Base-by-base conservation (phyloP, 202 grass and related monocot genomes). In the Setaria italica region DNA sequence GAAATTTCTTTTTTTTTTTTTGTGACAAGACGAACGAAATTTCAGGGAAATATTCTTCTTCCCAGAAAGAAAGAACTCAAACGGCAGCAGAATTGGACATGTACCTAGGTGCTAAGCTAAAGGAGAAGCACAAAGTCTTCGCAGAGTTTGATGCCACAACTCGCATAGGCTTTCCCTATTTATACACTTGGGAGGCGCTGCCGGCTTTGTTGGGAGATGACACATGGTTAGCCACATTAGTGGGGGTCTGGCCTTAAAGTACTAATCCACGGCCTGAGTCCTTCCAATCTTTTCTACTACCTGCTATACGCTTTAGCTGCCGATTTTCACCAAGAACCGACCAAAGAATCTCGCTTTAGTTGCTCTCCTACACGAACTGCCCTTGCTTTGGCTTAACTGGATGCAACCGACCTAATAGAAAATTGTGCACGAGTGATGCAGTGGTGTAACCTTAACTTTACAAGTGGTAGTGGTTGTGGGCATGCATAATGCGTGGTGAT, bases 271-370 rank as follows among this genome's bases (percentile, higher is more conserved):
- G 5, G 12, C 14, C 25, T 4, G 30, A 64, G 34, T 64, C 62
- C 62, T 64, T 64, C 15, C 62, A 34, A 16, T 15, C 30, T 34
- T 30, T 62, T 10, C 39, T 37, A 4, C 35, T 41, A 41, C 39
- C 59, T 62, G 25, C 30, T 64, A 33, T 4, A 64, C 60, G 29
- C 60, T 63, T 33, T 63, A 33, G 25, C 59, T 62, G 59, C 62
- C 62, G 11, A 34, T 64, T 62, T 64, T 64, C 62, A 64, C 62
- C 62, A 64, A 64, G 62, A 64, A 64, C 62, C 62, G 62, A 34
- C 62, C 62, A 64, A 64, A 64, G 62, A 64, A 34, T 64, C 62
- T 62, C 11, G 11, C 59, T 62, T 62, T 62, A 14, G 59, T 32
- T 62, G 59, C 59, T 32, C 25, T 62, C 59, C 59, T 34, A 64